Evolutionary conservation across 2,329 filamentous ascomycete species (phyloP).

Genomic region (Rhinocladiella similis): DNA sequence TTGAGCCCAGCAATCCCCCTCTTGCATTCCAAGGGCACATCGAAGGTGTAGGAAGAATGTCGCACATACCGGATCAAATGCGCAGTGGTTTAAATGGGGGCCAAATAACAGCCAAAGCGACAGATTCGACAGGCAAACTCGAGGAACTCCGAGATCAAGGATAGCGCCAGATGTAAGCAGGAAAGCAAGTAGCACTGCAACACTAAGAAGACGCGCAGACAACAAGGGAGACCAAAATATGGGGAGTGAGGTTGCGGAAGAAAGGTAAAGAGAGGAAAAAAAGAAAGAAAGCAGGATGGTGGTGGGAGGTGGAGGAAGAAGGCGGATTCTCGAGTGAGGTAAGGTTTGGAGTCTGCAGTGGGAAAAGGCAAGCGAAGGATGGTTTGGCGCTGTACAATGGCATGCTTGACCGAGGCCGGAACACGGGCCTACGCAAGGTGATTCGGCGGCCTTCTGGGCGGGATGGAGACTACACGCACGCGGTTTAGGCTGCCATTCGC

Average conservation of each 20-base stretch:
- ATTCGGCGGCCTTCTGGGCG: neutral
- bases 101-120: conserved; percentile 26
- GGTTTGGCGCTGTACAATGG: no score
- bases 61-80: conserved; percentile 29
- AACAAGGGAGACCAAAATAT: conserved; percentile 24
- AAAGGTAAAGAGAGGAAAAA: conserved; percentile 24
- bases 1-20: neutral
- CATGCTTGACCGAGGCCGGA: neutral
- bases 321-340: conserved; percentile 17
- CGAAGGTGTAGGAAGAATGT: conserved; percentile 7
- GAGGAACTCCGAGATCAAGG: conserved; percentile 27
- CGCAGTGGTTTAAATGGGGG: conserved; percentile 27
- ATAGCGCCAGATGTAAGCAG: conserved; percentile 24
- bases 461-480: conserved; percentile 2
- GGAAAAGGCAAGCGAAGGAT: conserved; percentile 4
- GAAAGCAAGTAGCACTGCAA: conserved; percentile 29
- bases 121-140: conserved; percentile 26
- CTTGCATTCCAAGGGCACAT: neutral
- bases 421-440: neutral
- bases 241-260: conserved; percentile 3
- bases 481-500: neutral
- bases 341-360: conserved; percentile 10
- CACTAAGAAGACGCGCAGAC: conserved; percentile 28
- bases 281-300: conserved; percentile 22
- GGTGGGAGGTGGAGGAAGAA: conserved; percentile 24